Base-by-base conservation (phyloP, 2,329 filamentous ascomycete species). In the Alternaria hordeiaustralica region DNA sequence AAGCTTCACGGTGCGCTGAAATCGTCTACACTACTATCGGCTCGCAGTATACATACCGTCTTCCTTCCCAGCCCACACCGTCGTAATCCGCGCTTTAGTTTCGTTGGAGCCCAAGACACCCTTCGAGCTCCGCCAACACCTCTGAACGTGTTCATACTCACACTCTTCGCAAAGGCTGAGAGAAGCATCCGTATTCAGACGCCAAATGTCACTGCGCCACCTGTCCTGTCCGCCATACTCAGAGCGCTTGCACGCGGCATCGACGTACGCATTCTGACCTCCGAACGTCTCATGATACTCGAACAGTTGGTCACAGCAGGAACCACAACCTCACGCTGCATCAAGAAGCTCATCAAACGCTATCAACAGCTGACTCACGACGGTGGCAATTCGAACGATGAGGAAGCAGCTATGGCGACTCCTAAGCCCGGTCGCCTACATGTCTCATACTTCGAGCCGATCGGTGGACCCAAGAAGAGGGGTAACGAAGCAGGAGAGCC, bases 281-380 rank as follows among this genome's bases (percentile, higher is more conserved):
- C 88, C 67, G 85, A 85, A 62, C 82, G 83, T 13, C 89, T 94
- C 84, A 94, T 94, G 92, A 75, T 92, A 15, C 80, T 92, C 28
- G 93, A 96, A 80, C 93, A 96, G 76, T 82, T 96, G n/a, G 82
- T 93, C 23, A 96, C 92, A 0, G 89, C 92, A 0, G 90, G 90
- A 0, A 94, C 90, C 0, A 92, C 90, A 0, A 95, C 92, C 0
- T 84, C 87, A 1, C 83, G 87, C 65, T 92, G 90, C 64, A 73
- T 96, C 5, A 83, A 81, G 26, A 84, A 81, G 49, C 82, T 95
- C 9, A 82, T 90, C 3, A 84, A 84, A 47, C 81, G 83, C 23
- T 89, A 92, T 71, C 76, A 82, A 36, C 75, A 64, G 9, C 64
- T 80, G 2, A 70, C 41, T 54, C 36, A 64, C 63, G 49, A 65